These are phyloP conservation scores for Fusarium liriodendri DNA, from an alignment of 2,329 filamentous ascomycete species.

Conservation along the genomic window DNA sequence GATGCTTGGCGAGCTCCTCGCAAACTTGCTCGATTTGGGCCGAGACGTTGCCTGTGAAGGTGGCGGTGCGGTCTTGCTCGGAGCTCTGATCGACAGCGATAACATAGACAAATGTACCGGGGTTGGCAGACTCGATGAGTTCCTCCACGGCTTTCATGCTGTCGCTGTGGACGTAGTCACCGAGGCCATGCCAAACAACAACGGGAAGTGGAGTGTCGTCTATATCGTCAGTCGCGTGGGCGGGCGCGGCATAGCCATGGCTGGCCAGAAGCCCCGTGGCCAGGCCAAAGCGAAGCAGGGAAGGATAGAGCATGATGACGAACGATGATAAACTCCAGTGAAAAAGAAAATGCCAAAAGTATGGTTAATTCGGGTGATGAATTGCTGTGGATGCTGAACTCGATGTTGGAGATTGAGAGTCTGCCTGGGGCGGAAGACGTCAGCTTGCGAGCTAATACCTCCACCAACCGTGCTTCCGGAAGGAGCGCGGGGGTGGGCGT, in stretches of 20 bases:
- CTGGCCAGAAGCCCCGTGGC: constrained; percentile 47
- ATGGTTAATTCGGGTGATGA: constrained; percentile 9
- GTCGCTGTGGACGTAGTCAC: constrained; percentile 80
- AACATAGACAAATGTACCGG: constrained; percentile 86
- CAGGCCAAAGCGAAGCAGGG: constrained; percentile 42
- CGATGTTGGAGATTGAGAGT: constrained; percentile 25
- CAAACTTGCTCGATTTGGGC: constrained; percentile 82
- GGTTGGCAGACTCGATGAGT: constrained; percentile 79
- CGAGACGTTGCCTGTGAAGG: constrained; percentile 92
- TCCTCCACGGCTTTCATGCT: constrained; percentile 78
- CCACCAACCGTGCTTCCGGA: constrained; percentile 17
- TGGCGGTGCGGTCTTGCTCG: constrained; percentile 79
- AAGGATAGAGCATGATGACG: constrained; percentile 30
- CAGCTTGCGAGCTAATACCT: constrained; percentile 27
- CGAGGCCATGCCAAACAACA: constrained; percentile 91
- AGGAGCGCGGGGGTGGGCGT: constrained; percentile 17
- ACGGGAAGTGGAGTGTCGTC: constrained; percentile 82
- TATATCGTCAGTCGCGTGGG: constrained; percentile 47
- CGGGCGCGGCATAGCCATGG: constrained; percentile 34
- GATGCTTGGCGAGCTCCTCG: constrained; percentile 77
- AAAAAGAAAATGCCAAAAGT: neutral
- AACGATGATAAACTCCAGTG: constrained; percentile 2
- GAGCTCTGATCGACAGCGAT: constrained; percentile 77
- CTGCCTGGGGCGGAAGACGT: constrained; percentile 29
- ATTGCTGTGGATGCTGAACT: constrained; percentile 11